Conservation (phyloP, 192 early-diverging fungal species). For the Entomortierella lignicola region DNA sequence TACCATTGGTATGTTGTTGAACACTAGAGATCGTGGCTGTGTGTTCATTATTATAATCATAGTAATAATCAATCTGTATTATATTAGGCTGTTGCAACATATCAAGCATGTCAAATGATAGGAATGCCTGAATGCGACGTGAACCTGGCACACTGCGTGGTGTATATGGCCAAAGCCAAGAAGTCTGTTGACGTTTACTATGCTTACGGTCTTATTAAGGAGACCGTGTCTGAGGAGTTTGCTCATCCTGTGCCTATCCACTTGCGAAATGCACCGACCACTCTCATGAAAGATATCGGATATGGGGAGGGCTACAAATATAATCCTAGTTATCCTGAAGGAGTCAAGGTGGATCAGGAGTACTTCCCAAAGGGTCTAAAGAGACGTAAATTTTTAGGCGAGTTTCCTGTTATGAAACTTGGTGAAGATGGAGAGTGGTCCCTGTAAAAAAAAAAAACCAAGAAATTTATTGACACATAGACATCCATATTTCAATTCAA, state of each 20-base stretch:
- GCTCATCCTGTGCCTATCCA: conserved; percentile 87
- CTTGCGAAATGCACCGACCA: conserved; percentile 84
- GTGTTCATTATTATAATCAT: too few species aligned
- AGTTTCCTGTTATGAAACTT: conserved; percentile 25
- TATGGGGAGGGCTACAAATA: conserved; percentile 88
- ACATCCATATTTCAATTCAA: not conserved
- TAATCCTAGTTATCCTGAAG: conserved; percentile 79
- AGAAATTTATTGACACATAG: too few species aligned
- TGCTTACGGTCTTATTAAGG: conserved; percentile 77
- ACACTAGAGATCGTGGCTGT: too few species aligned
- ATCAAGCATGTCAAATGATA: conserved; percentile 87
- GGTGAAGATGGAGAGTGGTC: conserved; percentile 31
- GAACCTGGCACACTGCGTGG: conserved; percentile 82
- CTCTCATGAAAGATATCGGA: conserved; percentile 83
- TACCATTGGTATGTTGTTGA: conserved; percentile 68
- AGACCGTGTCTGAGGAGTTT: conserved; percentile 66
- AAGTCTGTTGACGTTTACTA: conserved; percentile 88
- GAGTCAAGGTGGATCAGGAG: conserved; percentile 74
- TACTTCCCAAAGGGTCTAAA: conserved; percentile 81
- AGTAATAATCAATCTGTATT: too few species aligned
- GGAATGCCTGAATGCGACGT: conserved; percentile 95
- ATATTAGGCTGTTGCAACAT: conserved; percentile 74
- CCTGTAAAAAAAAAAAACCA: not conserved
- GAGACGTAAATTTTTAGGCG: conserved; percentile 68
- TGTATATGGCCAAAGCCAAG: conserved; percentile 81